Conservation (phyloP, 2,329 filamentous ascomycete species). For the Hypoxylon sp. region DNA sequence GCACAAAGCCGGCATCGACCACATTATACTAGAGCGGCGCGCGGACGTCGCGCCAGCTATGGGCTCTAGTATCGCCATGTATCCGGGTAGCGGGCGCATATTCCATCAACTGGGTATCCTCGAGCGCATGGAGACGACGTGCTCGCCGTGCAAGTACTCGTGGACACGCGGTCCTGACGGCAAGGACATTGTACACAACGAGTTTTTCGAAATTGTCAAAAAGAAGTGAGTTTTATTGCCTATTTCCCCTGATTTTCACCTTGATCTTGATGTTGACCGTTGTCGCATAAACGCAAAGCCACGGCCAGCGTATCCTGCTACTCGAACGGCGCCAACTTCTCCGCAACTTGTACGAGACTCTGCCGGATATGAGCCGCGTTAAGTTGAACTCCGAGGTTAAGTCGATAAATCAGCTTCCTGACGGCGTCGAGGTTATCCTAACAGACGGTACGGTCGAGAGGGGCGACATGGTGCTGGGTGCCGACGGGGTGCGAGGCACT, state of each 20-base stretch:
- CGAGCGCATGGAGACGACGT: slow-evolving; percentile 43
- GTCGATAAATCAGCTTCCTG: slow-evolving; percentile 1
- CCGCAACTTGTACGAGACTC: slow-evolving; percentile 39
- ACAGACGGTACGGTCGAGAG: slow-evolving; percentile 15
- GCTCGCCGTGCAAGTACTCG: slow-evolving; percentile 17
- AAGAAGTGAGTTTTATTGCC: slow-evolving; percentile 1
- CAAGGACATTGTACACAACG: slow-evolving; percentile 17
- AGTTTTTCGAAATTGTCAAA: slow-evolving; percentile 7
- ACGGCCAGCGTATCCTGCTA: slow-evolving; percentile 39
- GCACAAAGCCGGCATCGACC: slow-evolving; percentile 59
- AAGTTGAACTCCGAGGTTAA: slow-evolving; percentile 26
- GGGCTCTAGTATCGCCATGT: slow-evolving; percentile 59
- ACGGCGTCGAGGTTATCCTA: background rate
- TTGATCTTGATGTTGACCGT: background rate
- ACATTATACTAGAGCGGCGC: slow-evolving; percentile 60
- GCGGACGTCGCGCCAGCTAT: slow-evolving; percentile 55
- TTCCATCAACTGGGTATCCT: slow-evolving; percentile 61
- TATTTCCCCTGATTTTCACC: background rate
- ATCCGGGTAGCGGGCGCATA: slow-evolving; percentile 56
- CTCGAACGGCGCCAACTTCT: slow-evolving; percentile 47
- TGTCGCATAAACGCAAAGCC: background rate
- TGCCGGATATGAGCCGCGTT: slow-evolving; percentile 44
- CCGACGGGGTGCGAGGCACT: slow-evolving; percentile 39
- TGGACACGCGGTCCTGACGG: slow-evolving; percentile 27
- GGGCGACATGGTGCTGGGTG: slow-evolving; percentile 41